phyloP scores from a whole-genome alignment of 1,284 basidiomycete genomes.

The Tilletia setariae region DNA sequence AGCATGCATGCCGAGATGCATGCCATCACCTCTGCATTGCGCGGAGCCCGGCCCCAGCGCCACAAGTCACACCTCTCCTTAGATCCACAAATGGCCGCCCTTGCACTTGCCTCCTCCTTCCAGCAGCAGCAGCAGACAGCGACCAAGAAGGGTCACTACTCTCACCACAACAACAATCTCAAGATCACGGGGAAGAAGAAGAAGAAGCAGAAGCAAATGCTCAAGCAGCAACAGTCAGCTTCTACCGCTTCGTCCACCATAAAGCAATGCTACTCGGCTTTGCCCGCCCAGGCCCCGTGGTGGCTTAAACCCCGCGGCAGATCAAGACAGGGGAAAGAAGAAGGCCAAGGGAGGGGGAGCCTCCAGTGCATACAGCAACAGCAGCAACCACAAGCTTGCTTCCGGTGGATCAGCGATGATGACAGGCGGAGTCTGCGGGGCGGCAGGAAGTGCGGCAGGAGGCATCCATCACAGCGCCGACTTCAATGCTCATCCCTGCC shows the following conservation, averaged over 20 bases:
- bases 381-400: constrained; percentile 10
- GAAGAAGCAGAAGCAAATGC: constrained; percentile 28
- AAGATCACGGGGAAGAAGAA: constrained; percentile 17
- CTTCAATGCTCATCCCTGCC: background rate
- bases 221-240: background rate
- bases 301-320: constrained; percentile 33
- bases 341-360: constrained; percentile 22
- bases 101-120: constrained; percentile 9
- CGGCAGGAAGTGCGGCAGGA: background rate
- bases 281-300: constrained; percentile 23
- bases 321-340: constrained; percentile 27
- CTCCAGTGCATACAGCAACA: constrained; percentile 22
- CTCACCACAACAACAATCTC: background rate
- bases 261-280: constrained; percentile 19
- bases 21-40: constrained; percentile 22
- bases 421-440: background rate
- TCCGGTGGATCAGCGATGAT: background rate
- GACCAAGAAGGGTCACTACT: too few species aligned
- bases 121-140: too few species aligned
- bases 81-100: constrained; percentile 14
- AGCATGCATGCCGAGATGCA: constrained; percentile 34
- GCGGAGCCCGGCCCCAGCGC: constrained; percentile 24
- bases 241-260: background rate
- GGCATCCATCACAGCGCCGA: background rate
- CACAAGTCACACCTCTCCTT: constrained; percentile 20